Conservation (phyloP, 2,329 filamentous ascomycete species). For the Whalleya microplaca region DNA sequence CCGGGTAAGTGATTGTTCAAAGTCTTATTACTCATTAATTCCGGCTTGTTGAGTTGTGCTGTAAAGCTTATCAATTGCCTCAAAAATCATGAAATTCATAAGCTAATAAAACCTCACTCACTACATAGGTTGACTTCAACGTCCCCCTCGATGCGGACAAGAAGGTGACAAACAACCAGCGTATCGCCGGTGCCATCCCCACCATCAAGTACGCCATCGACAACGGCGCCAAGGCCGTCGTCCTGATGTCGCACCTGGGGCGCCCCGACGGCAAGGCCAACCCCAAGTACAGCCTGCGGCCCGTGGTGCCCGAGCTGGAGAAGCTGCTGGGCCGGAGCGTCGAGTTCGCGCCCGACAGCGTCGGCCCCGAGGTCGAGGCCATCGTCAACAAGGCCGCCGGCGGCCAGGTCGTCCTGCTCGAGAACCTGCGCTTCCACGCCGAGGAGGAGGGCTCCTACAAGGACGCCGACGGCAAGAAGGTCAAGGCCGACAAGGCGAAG, state of each 20-base stretch:
- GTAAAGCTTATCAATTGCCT: neutral
- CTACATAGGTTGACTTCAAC: constrained; percentile 92
- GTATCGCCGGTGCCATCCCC: constrained; percentile 92
- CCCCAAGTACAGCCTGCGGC: constrained; percentile 92
- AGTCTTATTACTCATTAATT: constrained; percentile 1
- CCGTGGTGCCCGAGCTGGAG: constrained; percentile 88
- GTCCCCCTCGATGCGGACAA: constrained; percentile 92
- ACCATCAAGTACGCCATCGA: constrained; percentile 95
- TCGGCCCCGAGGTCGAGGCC: constrained; percentile 87
- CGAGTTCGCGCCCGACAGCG: constrained; percentile 86
- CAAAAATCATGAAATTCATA: no score
- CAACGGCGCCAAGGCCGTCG: constrained; percentile 85
- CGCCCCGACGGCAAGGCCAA: constrained; percentile 90
- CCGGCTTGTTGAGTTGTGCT: constrained; percentile 2
- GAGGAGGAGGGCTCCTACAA: constrained; percentile 98
- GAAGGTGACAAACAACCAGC: constrained; percentile 97
- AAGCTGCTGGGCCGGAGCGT: constrained; percentile 85
- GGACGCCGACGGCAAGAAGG: constrained; percentile 93
- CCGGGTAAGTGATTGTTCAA: constrained; percentile 65
- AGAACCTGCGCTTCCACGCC: constrained; percentile 97
- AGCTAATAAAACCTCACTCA: constrained; percentile 26
- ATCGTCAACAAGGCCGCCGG: constrained; percentile 80
- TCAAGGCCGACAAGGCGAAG: constrained; percentile 93
- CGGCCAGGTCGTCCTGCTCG: constrained; percentile 86
- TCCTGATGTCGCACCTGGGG: constrained; percentile 98